Percentiles rank a stretch among this genome's conserved stretches.
phyloP scores from a whole-genome alignment of 1,139 yeast species.

The Taphrina wiesneri region DNA sequence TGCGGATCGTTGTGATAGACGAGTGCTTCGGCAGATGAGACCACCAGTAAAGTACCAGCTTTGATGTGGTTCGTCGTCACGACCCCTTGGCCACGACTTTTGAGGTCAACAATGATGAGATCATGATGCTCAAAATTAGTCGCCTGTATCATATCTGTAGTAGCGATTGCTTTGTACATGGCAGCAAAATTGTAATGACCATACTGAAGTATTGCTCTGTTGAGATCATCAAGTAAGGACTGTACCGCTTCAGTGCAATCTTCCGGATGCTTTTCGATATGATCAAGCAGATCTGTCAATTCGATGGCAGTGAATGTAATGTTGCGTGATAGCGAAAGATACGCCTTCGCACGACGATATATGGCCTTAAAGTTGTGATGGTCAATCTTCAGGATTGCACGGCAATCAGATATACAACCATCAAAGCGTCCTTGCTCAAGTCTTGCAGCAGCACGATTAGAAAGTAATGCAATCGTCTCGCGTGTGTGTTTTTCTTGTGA shows the following conservation, averaged over 20 bases:
- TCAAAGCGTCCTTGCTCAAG: slow-evolving; percentile 8
- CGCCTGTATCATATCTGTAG: background rate
- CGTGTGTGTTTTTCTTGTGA: background rate
- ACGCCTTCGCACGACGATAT: slow-evolving; percentile 15
- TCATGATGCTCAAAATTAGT: background rate
- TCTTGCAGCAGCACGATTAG: slow-evolving; percentile 13
- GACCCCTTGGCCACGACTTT: slow-evolving; percentile 17
- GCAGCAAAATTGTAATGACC: slow-evolving; percentile 10
- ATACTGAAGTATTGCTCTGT: background rate
- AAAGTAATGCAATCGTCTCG: background rate
- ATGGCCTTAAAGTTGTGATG: background rate
- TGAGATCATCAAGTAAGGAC: background rate
- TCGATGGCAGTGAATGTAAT: background rate
- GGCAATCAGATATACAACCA: slow-evolving; percentile 3
- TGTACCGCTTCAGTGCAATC: slow-evolving; percentile 8
- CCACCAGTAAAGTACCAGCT: slow-evolving; percentile 18
- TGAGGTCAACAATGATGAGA: background rate
- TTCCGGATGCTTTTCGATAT: background rate
- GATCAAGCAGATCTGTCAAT: background rate
- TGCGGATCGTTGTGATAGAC: slow-evolving; percentile 10
- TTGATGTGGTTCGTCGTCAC: slow-evolving; percentile 1
- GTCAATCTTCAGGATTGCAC: background rate
- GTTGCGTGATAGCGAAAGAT: background rate
- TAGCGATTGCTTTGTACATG: background rate
- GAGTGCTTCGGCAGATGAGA: slow-evolving; percentile 12